Evolutionary conservation across 2,329 filamentous ascomycete species (phyloP), one percentile per base, ranked within the genome.

Genomic region (Scytalidium lignicola): DNA sequence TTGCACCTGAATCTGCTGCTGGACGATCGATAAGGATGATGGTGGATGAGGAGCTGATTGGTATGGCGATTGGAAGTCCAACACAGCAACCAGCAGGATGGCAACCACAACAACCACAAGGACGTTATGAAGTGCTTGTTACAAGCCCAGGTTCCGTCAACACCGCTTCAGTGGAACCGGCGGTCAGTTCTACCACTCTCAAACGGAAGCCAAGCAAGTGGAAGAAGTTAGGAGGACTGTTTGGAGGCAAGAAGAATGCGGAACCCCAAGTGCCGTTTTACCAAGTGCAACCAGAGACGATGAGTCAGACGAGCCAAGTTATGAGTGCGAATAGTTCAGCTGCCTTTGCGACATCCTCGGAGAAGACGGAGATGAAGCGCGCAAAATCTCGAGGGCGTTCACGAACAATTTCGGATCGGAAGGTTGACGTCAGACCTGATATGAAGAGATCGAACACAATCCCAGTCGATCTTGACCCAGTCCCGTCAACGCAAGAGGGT

Each of bases 41-140:
- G 53, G 46, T 52, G n/a, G 51, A 43, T 18, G 22, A 40, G 7
- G 48, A 46, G 28, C 55, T 56, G 57, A 90, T 90, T 53, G 87
- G 87, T 9, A 83, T 90, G 75, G 86, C 86, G 1, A 68, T 90
- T 49, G 86, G 86, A 26, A 90, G 85, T 59, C 86, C 86, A 20
- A 70, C 74, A n/a, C 65, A 68, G 15, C 68, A 54, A 41, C 58
- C 62, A 20, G 48, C 52, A 26, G 44, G 51, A 37, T 57, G 54
- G 55, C 57, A 57, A 43, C 26, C 49, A 28, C 49, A 55, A 46
- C 45, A 44, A 19, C 49, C 37, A 51, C 46, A 45, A 52, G 40
- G 17, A 4, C 17, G 21, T 29, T 37, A 21, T 22, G 21, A 69
- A 29, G 43, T 20, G 23, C 17, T 52, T 56, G 18, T 62, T 63